A percentile compares a stretch with the other conserved stretches of the same genome.
Evolutionary conservation across 2,329 filamentous ascomycete species (phyloP).

Genomic region (Alternaria viburni): DNA sequence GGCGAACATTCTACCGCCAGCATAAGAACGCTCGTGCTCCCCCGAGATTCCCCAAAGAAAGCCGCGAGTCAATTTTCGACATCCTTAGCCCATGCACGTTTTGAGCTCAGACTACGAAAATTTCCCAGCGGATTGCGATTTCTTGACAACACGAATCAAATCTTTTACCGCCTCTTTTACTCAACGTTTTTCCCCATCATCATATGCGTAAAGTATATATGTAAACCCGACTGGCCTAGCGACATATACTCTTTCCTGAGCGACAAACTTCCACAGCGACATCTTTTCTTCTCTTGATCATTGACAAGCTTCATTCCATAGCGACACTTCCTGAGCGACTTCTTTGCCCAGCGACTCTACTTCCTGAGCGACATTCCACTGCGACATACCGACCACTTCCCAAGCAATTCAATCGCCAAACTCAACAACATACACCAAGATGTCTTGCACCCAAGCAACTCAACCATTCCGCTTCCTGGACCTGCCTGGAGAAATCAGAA

Average conservation of each 20-base stretch:
- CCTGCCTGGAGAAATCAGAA: slow-evolving; percentile 34
- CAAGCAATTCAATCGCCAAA: not conserved
- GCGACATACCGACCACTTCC: not conserved
- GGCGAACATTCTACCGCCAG: slow-evolving; percentile 17
- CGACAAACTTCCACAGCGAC: slow-evolving; percentile 25
- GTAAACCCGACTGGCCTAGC: slow-evolving; percentile 14
- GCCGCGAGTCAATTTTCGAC: slow-evolving; percentile 12
- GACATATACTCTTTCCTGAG: slow-evolving; percentile 16
- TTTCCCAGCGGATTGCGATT: slow-evolving; percentile 24
- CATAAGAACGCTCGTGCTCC: slow-evolving; percentile 32
- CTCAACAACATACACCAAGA: slow-evolving; percentile 9
- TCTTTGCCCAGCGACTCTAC: slow-evolving; percentile 8
- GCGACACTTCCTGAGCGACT: slow-evolving; percentile 25
- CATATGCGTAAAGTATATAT: slow-evolving; percentile 29
- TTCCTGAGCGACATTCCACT: slow-evolving; percentile 12
- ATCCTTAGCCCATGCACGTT: slow-evolving; percentile 14
- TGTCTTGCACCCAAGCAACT: slow-evolving; percentile 19
- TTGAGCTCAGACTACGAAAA: slow-evolving; percentile 18
- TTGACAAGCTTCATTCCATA: slow-evolving; percentile 16
- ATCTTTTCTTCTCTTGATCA: slow-evolving; percentile 3
- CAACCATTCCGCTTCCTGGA: slow-evolving; percentile 35
- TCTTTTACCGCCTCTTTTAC: slow-evolving; percentile 20
- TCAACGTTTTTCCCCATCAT: slow-evolving; percentile 1
- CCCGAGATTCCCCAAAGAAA: slow-evolving; percentile 18
- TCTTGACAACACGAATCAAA: slow-evolving; percentile 23